A percentile compares a stretch with the other conserved stretches of the same genome.
Evolutionary conservation across 2,329 filamentous ascomycete species (phyloP).

Genomic region (Coniochaeta sp.): DNA sequence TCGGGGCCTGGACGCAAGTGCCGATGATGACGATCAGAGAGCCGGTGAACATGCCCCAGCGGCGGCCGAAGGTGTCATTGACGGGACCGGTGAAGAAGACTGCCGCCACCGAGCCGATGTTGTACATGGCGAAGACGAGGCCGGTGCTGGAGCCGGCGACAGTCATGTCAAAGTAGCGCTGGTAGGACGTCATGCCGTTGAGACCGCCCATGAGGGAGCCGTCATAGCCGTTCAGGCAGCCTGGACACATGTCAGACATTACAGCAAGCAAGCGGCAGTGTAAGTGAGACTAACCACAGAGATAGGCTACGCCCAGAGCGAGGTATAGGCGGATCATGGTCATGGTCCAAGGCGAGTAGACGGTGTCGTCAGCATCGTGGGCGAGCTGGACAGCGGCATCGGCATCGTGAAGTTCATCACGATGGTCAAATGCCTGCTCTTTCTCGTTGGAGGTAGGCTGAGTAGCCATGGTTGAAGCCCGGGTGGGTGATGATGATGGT

Average conservation of each 20-base stretch:
- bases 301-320: slow-evolving; percentile 39
- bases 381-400: slow-evolving; percentile 32
- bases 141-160: slow-evolving; percentile 11
- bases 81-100: slow-evolving; percentile 48
- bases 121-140: slow-evolving; percentile 45
- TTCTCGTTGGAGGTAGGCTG: slow-evolving; percentile 12
- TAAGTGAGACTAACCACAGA: slow-evolving; percentile 29
- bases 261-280: no score
- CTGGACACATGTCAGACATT: neutral
- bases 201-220: slow-evolving; percentile 49
- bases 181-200: slow-evolving; percentile 51
- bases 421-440: slow-evolving; percentile 11
- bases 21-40: slow-evolving; percentile 44
- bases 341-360: slow-evolving; percentile 40
- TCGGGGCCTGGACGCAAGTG: slow-evolving; percentile 43
- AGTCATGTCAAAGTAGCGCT: slow-evolving; percentile 41
- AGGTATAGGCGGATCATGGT: slow-evolving; percentile 47
- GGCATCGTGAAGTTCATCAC: slow-evolving; percentile 13
- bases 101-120: slow-evolving; percentile 53
- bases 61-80: slow-evolving; percentile 43
- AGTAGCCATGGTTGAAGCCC: no score
- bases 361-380: slow-evolving; percentile 28
- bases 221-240: slow-evolving; percentile 51
- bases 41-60: slow-evolving; percentile 47
- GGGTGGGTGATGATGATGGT: no score